A percentile compares a stretch with the other conserved stretches of the same genome.
These are phyloP conservation scores for Chlamydomonas sp. DNA, from an alignment of 139 green algal species.

Conservation along the genomic window DNA sequence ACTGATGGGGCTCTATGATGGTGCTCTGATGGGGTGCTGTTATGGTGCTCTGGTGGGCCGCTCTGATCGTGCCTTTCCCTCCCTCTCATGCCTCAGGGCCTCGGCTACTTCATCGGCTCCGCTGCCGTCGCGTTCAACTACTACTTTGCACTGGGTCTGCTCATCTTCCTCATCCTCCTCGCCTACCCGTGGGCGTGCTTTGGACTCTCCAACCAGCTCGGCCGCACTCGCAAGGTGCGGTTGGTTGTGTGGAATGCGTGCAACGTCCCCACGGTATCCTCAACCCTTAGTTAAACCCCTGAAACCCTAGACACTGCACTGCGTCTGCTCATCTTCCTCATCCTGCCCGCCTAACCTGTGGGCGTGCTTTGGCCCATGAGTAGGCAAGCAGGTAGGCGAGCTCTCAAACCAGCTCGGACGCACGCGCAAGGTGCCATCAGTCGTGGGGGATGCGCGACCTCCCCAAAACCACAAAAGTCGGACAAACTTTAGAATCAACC, in stretches of 20 bases:
- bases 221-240: constrained; percentile 40
- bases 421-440: too few relatives aligned
- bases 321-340: constrained; percentile 50
- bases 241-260: too few relatives aligned
- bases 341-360: constrained; percentile 68
- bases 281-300: too few relatives aligned
- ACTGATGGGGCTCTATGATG: too few relatives aligned
- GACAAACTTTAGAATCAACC: too few relatives aligned
- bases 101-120: constrained; percentile 80
- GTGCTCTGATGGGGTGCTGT: too few relatives aligned
- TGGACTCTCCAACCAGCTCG: constrained; percentile 49
- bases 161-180: constrained; percentile 51
- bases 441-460: too few relatives aligned
- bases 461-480: too few relatives aligned
- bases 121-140: constrained; percentile 64
- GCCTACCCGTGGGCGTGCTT: constrained; percentile 68
- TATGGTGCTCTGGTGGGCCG: too few relatives aligned
- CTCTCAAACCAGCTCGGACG: constrained; percentile 55
- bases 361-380: constrained; percentile 45
- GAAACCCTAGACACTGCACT: constrained; percentile 60
- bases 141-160: constrained; percentile 55
- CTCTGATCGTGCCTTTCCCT: too few relatives aligned
- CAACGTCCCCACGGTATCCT: too few relatives aligned
- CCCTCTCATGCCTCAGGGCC: constrained; percentile 25
- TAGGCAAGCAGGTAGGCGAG: too few relatives aligned